A percentile compares a stretch with the other conserved stretches of the same genome.
These are phyloP conservation scores for Rhizophagus clarus DNA, from an alignment of 192 early-diverging fungal species.

Conservation along the genomic window DNA sequence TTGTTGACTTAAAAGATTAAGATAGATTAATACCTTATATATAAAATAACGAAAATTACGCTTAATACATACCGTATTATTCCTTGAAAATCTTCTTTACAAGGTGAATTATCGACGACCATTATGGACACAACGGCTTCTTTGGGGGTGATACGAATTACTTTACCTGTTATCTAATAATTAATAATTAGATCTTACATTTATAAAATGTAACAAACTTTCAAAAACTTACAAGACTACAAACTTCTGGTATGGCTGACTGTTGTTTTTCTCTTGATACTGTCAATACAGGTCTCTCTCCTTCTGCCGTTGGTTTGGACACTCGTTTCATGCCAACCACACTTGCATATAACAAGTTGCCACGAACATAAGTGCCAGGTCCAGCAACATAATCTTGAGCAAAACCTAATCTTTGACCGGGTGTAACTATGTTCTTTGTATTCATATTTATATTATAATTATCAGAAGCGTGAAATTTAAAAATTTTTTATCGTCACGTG, in stretches of 20 bases:
- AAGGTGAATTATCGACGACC: slow-evolving; percentile 81
- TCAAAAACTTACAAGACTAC: slow-evolving; percentile 52
- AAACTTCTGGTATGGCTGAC: slow-evolving; percentile 76
- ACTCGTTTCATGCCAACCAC: slow-evolving; percentile 48
- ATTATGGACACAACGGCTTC: slow-evolving; percentile 89
- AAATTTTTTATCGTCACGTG: too few relatives aligned
- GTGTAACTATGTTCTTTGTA: slow-evolving; percentile 57
- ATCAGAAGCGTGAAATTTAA: too few relatives aligned
- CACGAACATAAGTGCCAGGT: slow-evolving; percentile 73
- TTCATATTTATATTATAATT: background rate
- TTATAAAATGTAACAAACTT: background rate
- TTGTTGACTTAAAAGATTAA: slow-evolving; percentile 58
- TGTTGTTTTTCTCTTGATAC: slow-evolving; percentile 67
- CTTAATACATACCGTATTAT: slow-evolving; percentile 61
- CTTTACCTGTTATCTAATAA: slow-evolving; percentile 72
- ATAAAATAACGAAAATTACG: background rate
- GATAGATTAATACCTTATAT: background rate
- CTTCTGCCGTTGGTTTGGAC: background rate
- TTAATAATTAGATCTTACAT: background rate
- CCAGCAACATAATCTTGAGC: slow-evolving; percentile 69
- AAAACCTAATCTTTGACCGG: slow-evolving; percentile 76
- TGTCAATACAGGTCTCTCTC: slow-evolving; percentile 41
- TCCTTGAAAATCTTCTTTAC: slow-evolving; percentile 87
- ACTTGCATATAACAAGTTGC: slow-evolving; percentile 71
- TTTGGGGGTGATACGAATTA: slow-evolving; percentile 87